Evolutionary conservation across 345 rosid species (phyloP).

Genomic region (Sisymbrium irio): DNA sequence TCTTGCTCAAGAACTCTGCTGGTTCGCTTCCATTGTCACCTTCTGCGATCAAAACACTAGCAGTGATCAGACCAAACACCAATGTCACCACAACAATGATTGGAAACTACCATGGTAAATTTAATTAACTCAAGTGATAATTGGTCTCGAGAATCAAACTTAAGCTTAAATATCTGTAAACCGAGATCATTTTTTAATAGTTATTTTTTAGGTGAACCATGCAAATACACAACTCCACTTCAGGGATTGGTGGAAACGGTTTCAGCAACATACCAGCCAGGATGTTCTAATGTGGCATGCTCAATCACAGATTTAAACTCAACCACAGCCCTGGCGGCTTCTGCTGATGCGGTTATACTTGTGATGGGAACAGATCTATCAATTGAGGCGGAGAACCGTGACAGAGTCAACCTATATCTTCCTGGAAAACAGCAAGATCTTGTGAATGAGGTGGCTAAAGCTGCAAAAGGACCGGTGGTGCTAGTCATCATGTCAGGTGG

Average conservation of each 20-base stretch:
- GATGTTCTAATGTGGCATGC: constrained; percentile 46
- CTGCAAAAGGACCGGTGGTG: no score
- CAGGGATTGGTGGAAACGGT: constrained; percentile 58
- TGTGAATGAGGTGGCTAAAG: no score
- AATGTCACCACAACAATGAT: no score
- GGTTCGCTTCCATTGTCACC: no score
- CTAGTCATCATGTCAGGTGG: no score
- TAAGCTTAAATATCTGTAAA: neutral
- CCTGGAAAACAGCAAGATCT: no score
- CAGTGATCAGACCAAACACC: no score
- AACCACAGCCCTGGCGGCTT: constrained; percentile 43
- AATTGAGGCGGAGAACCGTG: constrained; percentile 31
- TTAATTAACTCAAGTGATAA: neutral
- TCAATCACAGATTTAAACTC: constrained; percentile 41
- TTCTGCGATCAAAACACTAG: no score
- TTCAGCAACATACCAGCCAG: constrained; percentile 40
- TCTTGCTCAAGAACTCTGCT: no score
- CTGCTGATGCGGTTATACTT: constrained; percentile 64
- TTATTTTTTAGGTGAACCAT: constrained; percentile 51
- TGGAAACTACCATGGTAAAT: no score
- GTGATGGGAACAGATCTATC: constrained; percentile 60
- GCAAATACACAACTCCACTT: constrained; percentile 63
- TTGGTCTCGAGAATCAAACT: neutral
- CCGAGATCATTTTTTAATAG: neutral
- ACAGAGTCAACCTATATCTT: no score